Evolutionary conservation across 83 land plant genomes (phyloP).

Genomic region (Picea engelmannii): DNA sequence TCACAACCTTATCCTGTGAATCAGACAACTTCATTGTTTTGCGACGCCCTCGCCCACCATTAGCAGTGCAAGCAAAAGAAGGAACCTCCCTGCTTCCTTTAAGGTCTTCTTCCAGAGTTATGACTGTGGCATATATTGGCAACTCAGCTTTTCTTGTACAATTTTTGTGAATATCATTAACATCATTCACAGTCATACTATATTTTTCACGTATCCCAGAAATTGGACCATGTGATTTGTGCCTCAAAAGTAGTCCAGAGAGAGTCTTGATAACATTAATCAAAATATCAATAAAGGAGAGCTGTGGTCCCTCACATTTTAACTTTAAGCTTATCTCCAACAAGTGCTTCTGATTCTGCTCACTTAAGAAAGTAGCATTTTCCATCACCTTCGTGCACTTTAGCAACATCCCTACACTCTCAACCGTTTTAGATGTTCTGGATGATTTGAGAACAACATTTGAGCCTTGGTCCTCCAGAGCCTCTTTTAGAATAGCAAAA

Average conservation of each 20-base stretch:
- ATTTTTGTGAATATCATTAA: not conserved
- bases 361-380: conserved; percentile 93
- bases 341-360: not conserved
- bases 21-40: not conserved
- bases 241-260: conserved; percentile 28
- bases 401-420: conserved; percentile 63
- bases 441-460: not conserved
- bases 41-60: too few relatives aligned
- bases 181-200: too few relatives aligned
- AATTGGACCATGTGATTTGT: not conserved
- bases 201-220: too few relatives aligned
- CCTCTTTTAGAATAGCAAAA: conserved; percentile 49
- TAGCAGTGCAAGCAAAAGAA: too few relatives aligned
- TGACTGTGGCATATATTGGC: not conserved
- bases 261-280: conserved; percentile 55
- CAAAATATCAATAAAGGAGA: too few relatives aligned
- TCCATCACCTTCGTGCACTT: too few relatives aligned
- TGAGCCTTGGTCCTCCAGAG: not conserved
- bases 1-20: not conserved
- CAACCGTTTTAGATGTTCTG: not conserved
- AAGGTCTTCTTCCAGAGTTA: not conserved
- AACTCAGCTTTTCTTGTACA: not conserved
- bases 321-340: too few relatives aligned
- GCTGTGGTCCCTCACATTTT: too few relatives aligned
- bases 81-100: not conserved